A percentile compares a stretch with the other conserved stretches of the same genome.
Evolutionary conservation across 208 protist genomes (phyloP).

Genomic region (Trypanosoma avium): DNA sequence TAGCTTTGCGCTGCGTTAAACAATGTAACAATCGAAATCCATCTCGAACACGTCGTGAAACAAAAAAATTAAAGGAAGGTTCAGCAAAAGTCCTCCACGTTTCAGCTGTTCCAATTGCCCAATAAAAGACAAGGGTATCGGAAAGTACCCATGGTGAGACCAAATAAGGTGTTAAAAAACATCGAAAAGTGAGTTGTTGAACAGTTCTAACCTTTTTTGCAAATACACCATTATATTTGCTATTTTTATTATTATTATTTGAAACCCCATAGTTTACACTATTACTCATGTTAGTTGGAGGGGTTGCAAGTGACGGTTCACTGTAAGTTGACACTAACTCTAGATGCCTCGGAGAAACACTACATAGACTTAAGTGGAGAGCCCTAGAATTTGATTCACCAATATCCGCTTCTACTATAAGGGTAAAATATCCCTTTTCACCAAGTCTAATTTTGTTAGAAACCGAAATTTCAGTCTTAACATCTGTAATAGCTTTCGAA

Average conservation of each 20-base stretch:
- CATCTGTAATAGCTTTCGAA: conserved; percentile 7
- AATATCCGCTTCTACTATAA: conserved; percentile 8
- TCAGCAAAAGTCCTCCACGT: conserved; percentile 33
- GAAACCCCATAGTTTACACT: no score
- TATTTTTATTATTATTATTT: no score
- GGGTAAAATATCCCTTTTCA: background rate
- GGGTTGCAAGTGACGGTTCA: conserved; percentile 13
- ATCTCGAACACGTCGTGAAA: conserved; percentile 52
- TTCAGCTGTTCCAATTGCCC: conserved; percentile 51
- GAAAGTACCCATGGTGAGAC: conserved; percentile 53
- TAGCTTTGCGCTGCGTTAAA: conserved; percentile 36
- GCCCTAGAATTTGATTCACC: conserved; percentile 33
- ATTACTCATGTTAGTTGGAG: background rate
- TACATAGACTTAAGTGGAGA: conserved; percentile 40
- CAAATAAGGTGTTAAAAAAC: conserved; percentile 24
- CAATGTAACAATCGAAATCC: conserved; percentile 57
- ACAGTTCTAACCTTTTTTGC: conserved; percentile 16
- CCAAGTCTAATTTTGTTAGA: background rate
- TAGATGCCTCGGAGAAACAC: conserved; percentile 34
- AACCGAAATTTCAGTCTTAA: background rate
- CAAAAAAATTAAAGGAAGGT: conserved; percentile 53
- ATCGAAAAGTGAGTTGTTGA: conserved; percentile 14
- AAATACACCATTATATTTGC: background rate
- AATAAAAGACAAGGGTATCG: conserved; percentile 49
- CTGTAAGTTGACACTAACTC: conserved; percentile 38